Percentiles rank a stretch among this genome's conserved stretches.
These are phyloP conservation scores for Clarkia xantiana DNA, from an alignment of 345 rosid genomes.

Conservation along the genomic window DNA sequence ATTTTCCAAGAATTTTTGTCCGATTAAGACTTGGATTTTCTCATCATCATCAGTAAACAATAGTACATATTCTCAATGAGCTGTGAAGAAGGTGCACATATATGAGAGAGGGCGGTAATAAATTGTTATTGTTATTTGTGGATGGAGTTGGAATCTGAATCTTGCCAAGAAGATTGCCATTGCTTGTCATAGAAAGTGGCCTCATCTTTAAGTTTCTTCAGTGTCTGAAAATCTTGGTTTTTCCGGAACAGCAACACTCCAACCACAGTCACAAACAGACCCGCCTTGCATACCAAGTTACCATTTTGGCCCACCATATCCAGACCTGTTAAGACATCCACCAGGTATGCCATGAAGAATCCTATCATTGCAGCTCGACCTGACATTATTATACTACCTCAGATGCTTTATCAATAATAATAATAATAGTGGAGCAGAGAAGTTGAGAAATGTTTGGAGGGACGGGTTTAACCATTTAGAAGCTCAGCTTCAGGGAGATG, in stretches of 20 bases:
- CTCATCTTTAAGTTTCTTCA: conserved; percentile 27
- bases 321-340: conserved; percentile 32
- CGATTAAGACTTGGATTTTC: too few species aligned
- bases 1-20: too few species aligned
- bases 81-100: too few species aligned
- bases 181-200: conserved; percentile 40
- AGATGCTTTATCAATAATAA: too few species aligned
- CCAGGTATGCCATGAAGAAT: conserved; percentile 29
- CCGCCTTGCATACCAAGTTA: conserved; percentile 31
- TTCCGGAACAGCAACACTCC: conserved; percentile 16
- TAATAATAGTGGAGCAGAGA: too few species aligned
- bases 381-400: background rate
- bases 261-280: conserved; percentile 20
- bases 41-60: too few species aligned
- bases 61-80: too few species aligned
- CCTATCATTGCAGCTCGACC: conserved; percentile 53
- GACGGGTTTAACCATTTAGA: conserved; percentile 17
- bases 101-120: too few species aligned
- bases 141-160: too few species aligned
- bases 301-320: conserved; percentile 27
- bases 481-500: conserved; percentile 43
- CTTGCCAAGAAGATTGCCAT: conserved; percentile 36
- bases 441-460: background rate
- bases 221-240: conserved; percentile 16
- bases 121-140: too few species aligned